These are phyloP conservation scores for Eutrema heterophyllum DNA, from an alignment of 345 rosid genomes.

Conservation along the genomic window DNA sequence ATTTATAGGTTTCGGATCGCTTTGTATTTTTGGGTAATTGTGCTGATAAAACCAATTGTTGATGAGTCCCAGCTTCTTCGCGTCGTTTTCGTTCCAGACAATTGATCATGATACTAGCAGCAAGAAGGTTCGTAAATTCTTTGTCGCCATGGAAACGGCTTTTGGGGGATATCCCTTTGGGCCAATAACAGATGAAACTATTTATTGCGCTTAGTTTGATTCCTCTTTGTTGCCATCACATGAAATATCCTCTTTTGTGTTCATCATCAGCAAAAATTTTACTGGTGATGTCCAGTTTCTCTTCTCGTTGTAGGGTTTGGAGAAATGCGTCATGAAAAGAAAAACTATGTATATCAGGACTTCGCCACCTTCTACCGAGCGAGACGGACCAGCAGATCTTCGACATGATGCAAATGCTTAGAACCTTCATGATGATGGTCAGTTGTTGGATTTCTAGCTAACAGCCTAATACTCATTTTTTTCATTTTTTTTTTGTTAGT, in stretches of 20 bases:
- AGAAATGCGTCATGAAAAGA: constrained; percentile 52
- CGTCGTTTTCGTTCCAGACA: constrained; percentile 45
- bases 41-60: background rate
- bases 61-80: constrained; percentile 47
- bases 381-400: constrained; percentile 42
- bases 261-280: background rate
- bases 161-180: constrained; percentile 47
- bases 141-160: constrained; percentile 44
- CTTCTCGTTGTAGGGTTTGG: constrained; percentile 42
- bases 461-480: background rate
- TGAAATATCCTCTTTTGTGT: background rate
- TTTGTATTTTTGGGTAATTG: background rate
- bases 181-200: constrained; percentile 39
- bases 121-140: constrained; percentile 52
- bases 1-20: background rate
- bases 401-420: constrained; percentile 24
- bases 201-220: constrained; percentile 36
- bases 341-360: constrained; percentile 43
- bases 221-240: background rate
- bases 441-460: constrained; percentile 50
- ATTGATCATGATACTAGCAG: constrained; percentile 46
- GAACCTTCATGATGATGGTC: constrained; percentile 39
- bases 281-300: background rate
- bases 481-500: background rate
- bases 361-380: no score